Evolutionary conservation across 2,329 filamentous ascomycete genomes (phyloP), one percentile per base, ranked within the genome.

Genomic region (Orbilia javanica): DNA sequence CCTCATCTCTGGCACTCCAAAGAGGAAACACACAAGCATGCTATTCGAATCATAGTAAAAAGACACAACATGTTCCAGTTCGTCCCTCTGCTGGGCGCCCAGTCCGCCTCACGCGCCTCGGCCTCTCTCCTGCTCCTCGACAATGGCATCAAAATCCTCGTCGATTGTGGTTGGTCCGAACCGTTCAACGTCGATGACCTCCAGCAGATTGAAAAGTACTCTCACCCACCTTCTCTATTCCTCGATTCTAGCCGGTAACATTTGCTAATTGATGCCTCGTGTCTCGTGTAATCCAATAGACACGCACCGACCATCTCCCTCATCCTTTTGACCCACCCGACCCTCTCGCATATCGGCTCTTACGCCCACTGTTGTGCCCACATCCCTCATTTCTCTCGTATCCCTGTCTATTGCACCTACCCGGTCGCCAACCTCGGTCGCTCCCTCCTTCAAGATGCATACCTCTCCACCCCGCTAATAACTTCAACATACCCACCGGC

Each of bases 361-460:
- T 97, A 93, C 84, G 94, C 93, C 50, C 94, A 98, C 84, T 97
- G 94, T 86, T 98, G 96, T 90, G 97, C 97, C 85, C 91, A 97
- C 84, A 92, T 98, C 79, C 94, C 96, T 53, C 88, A 93, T 55
- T 99, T 99, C 85, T 92, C 91, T 8, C 91, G 94, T 82, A 94
- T 99, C 79, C 96, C 96, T 46, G 90, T 97, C 74, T 99, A 97
- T 85, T 96, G 96, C 70, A 99, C 96, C 4, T 90, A 91, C 44
- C 96, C 96, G 8, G 94, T 99, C 81, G 94, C 97, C 82, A 92
- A 96, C 48, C 90, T 99, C 53, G 96, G 96, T 20, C 92, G 95
- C 46, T 97, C 94, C 0, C 88, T 98, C 27, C 87, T 96, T 22
- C 94, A 97, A 84, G 96, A 99, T 82, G 88, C 98, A 8, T 99